phyloP scores from a whole-genome alignment of 768 basidiomycete species.

The Agaricus sinodeliciosus region DNA sequence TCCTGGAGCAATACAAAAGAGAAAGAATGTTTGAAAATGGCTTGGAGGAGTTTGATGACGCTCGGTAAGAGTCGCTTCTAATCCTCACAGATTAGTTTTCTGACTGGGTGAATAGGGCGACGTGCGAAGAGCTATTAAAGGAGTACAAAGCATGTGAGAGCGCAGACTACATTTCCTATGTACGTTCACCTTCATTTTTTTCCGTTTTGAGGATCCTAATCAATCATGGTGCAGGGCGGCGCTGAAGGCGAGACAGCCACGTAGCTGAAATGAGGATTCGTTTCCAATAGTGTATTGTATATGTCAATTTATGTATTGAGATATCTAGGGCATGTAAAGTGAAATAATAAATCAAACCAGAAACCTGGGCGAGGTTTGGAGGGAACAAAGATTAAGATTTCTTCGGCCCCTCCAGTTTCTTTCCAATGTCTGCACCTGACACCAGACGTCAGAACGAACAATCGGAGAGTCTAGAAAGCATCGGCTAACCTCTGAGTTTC shows the following conservation, averaged over 20 bases:
- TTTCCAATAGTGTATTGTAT: neutral
- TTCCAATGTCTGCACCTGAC: conserved; percentile 74
- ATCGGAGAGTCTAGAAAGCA: neutral
- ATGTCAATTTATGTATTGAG: neutral
- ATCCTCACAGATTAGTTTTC: neutral
- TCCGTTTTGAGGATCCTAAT: neutral
- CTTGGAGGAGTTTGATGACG: conserved; percentile 94
- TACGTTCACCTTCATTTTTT: conserved; percentile 27
- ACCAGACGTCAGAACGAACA: conserved; percentile 9
- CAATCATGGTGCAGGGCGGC: conserved; percentile 8
- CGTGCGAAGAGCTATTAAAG: conserved; percentile 80
- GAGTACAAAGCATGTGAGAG: conserved; percentile 97
- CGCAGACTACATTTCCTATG: conserved; percentile 88
- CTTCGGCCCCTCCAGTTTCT: conserved; percentile 76
- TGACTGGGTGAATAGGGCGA: conserved; percentile 45
- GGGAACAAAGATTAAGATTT: conserved; percentile 29
- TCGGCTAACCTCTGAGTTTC: conserved; percentile 75
- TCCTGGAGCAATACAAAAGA: conserved; percentile 96
- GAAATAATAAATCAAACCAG: neutral
- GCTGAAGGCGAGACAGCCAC: conserved; percentile 10
- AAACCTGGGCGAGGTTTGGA: neutral
- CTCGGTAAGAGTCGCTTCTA: conserved; percentile 53
- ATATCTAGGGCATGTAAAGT: neutral
- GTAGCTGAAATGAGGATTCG: neutral
- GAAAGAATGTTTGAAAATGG: conserved; percentile 93